Base-by-base conservation (phyloP, 225 moss, liverwort and hornwort genomes). In the Sphagnum tenellum region DNA sequence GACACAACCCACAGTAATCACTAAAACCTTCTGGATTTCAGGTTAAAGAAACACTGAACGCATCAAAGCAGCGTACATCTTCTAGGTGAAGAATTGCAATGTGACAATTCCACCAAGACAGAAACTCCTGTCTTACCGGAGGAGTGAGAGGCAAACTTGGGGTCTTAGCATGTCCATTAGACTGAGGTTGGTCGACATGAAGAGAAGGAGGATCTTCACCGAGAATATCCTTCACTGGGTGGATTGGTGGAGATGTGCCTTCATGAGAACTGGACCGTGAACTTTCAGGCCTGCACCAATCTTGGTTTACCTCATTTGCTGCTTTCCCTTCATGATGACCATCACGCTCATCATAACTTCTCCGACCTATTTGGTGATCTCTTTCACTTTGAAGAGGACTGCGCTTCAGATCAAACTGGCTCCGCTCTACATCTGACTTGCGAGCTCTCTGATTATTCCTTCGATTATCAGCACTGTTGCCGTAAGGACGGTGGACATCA, bases 191-290 rank as follows among this genome's bases (percentile, higher is more conserved):
- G 59, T 98, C 96, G 58, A 98, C 88, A 54, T 81, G 78, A 46
- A 98, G 76, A 6, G 87, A 72, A 5, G 96, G 96, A 3, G 90
- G 79, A 61, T 89, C 79, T 44, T 79, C 88, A 50, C 96, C 96
- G 2, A 98, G 80, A 58, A 98, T 79, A 49, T 98, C 96, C 47
- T 84, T 77, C 60, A 93, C 93, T 51, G 89, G 85, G 55, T 90
- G 93, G 54, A 63, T 78, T 63, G 88, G 93, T 53, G 92, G 92
- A 60, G 88, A 29, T 29, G 29, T 29, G 29, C 29, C 29, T 29
- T 29, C 29, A 29, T 29, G 81, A 29, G 29, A 29, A 29, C 29
- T 29, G 29, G 29, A 29, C 29, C 29, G 1, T 29, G 29, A 29
- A 7, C 79, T 77, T 10, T 81, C 96, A 61, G 81, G 89, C 67